phyloP scores from a whole-genome alignment of 306 rosid genomes.

The Cyclanthera cordifolia region DNA sequence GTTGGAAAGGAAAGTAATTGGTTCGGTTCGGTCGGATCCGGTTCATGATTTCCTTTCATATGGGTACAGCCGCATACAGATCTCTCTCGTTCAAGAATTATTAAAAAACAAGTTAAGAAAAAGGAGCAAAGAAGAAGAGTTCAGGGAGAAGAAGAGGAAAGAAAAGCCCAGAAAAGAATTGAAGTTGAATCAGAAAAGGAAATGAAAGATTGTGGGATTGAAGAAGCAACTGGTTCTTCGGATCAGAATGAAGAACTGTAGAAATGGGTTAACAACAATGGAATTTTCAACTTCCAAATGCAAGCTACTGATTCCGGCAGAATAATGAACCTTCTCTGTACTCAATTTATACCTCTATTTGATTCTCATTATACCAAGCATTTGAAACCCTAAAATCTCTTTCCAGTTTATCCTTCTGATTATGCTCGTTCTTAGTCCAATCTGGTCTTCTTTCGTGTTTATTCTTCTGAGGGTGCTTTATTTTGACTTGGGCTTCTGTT shows the following conservation, averaged over 20 bases:
- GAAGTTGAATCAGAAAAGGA: conserved; percentile 9
- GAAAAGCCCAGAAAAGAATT: neutral
- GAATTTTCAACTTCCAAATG: conserved; percentile 38
- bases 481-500: neutral
- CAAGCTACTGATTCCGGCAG: conserved; percentile 60
- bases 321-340: conserved; percentile 69
- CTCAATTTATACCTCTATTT: conserved; percentile 37
- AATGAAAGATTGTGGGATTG: conserved; percentile 17
- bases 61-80: neutral
- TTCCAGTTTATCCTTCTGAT: neutral
- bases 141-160: neutral
- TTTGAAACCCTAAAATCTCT: conserved; percentile 21
- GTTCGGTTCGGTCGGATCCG: neutral
- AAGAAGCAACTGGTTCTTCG: conserved; percentile 8
- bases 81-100: neutral
- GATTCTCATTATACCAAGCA: conserved; percentile 59
- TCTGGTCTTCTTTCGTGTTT: neutral
- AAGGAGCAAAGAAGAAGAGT: conserved; percentile 19
- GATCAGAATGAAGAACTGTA: neutral
- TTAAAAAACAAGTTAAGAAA: neutral
- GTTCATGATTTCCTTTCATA: too few relatives aligned
- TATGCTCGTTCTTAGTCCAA: neutral
- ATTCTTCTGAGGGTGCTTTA: neutral
- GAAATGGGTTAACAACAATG: conserved; percentile 22
- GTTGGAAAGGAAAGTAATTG: conserved; percentile 8